phyloP scores from a whole-genome alignment of 2,329 filamentous ascomycete genomes.

The Sphaerulina musiva region DNA sequence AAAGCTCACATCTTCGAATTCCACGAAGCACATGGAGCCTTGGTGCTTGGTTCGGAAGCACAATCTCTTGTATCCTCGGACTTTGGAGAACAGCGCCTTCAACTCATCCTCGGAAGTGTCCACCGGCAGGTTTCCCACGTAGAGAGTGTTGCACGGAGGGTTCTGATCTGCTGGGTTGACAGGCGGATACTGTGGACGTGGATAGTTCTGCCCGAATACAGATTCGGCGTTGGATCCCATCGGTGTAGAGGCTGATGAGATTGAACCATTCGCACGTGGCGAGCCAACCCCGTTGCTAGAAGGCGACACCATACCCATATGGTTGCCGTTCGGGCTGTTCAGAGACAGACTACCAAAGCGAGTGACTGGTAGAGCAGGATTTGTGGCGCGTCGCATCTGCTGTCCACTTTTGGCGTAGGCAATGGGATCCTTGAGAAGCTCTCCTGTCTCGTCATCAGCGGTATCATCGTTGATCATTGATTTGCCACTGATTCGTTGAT shows the following conservation, averaged over 20 bases:
- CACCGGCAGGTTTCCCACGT: slow-evolving; percentile 91
- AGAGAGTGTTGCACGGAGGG: slow-evolving; percentile 93
- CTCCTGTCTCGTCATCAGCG: slow-evolving; percentile 64
- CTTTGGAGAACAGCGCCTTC: slow-evolving; percentile 86
- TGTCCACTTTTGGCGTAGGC: slow-evolving; percentile 66
- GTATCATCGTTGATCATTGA: slow-evolving; percentile 64
- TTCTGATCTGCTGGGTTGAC: slow-evolving; percentile 95
- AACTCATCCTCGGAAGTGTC: slow-evolving; percentile 93
- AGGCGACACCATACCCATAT: slow-evolving; percentile 44
- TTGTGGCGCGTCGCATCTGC: slow-evolving; percentile 54
- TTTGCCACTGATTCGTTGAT: slow-evolving; percentile 58
- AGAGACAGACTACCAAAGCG: slow-evolving; percentile 66
- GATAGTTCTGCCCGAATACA: slow-evolving; percentile 53
- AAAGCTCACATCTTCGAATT: slow-evolving; percentile 89
- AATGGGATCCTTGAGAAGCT: slow-evolving; percentile 65
- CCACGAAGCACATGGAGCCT: slow-evolving; percentile 97
- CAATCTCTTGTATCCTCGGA: slow-evolving; percentile 88
- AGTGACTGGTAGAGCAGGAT: slow-evolving; percentile 63
- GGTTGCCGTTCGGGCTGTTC: slow-evolving; percentile 51
- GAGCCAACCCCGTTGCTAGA: slow-evolving; percentile 35
- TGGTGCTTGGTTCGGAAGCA: slow-evolving; percentile 94
- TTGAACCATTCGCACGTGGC: slow-evolving; percentile 39
- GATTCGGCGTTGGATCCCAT: slow-evolving; percentile 23
- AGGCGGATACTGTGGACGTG: slow-evolving; percentile 66
- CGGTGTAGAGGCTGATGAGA: slow-evolving; percentile 43